Conservation (phyloP, 2,329 filamentous ascomycete species). For the Fusarium sp. region DNA sequence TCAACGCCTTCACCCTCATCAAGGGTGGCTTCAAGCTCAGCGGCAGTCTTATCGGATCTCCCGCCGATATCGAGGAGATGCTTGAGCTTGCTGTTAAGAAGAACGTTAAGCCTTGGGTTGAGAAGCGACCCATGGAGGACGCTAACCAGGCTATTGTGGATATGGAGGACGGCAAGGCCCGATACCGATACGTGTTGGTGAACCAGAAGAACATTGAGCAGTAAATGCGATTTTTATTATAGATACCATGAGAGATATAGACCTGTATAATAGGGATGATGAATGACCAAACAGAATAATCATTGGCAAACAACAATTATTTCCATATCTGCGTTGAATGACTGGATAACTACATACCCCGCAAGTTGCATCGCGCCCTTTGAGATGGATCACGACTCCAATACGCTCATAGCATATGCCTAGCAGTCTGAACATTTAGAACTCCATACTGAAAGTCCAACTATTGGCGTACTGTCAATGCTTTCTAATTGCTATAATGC, state of each 20-base stretch:
- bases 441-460: neutral
- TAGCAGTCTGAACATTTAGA: neutral
- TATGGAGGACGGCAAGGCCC: constrained; percentile 65
- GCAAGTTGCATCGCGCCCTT: constrained; percentile 38
- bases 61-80: constrained; percentile 70
- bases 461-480: neutral
- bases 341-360: constrained; percentile 38
- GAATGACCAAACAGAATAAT: constrained; percentile 27
- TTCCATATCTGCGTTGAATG: neutral
- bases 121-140: constrained; percentile 65
- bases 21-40: constrained; percentile 55
- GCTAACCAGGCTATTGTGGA: constrained; percentile 67
- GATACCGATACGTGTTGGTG: constrained; percentile 61
- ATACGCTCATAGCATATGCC: neutral
- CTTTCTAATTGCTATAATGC: constrained; percentile 60
- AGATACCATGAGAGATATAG: constrained; percentile 14
- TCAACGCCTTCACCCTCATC: constrained; percentile 45
- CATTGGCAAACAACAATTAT: neutral
- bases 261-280: constrained; percentile 10
- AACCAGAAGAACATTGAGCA: constrained; percentile 53
- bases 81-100: constrained; percentile 68
- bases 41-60: constrained; percentile 62
- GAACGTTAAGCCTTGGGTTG: constrained; percentile 67
- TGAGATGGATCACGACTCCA: neutral
- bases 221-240: neutral